Evolutionary conservation across 441 rosid genomes (phyloP), one percentile per base, ranked within the genome.

Genomic region (Pelargonium australe): DNA sequence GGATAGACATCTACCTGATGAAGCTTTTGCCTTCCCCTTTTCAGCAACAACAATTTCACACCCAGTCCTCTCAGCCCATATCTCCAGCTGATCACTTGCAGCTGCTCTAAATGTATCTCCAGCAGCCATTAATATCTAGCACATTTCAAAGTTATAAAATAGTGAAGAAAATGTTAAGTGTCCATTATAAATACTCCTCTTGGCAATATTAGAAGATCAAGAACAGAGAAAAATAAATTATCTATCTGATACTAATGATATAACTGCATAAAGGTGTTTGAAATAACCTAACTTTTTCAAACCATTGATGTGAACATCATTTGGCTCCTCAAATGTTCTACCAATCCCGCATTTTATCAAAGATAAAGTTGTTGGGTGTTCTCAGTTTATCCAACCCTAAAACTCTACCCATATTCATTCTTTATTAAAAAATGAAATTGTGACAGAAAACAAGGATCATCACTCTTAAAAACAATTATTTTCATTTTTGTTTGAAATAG

Each of bases 81-180:
- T 89, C 82, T 93, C 97, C 53, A 93, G 83, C 82, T 89, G 94
- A 75, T 91, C 96, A 72, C 89, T 89, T 57, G 94, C 87, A 78
- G 97, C 97, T 70, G 97, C 94, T 77, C 97, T 86, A 78, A 87
- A 91, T 61, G 97, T 91, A 80, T 91, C 97, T 11, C 97, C 97
- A 65, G 97, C 97, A 20, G 97, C 97, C 85, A 89, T 77, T 72
- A 91, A 76, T 78, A 89, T 79, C 97, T 89, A 79, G 65, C 67
- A 81, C 66, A 73, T 65, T 76, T 76, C 69, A 78, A 75, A 71
- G 61, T 28, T 67, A 73, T 67, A 53, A 83, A 75, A 44, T 37
- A 47, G 14, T 0, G 55, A 47, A 47, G 55, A 47, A 47, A 11
- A 47, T 47, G 4, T 25, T n/a, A 47, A 47, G 14, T 10, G 14